phyloP scores from a whole-genome alignment of 2,329 filamentous ascomycete genomes.

The Microdochium trichocladiopsis region DNA sequence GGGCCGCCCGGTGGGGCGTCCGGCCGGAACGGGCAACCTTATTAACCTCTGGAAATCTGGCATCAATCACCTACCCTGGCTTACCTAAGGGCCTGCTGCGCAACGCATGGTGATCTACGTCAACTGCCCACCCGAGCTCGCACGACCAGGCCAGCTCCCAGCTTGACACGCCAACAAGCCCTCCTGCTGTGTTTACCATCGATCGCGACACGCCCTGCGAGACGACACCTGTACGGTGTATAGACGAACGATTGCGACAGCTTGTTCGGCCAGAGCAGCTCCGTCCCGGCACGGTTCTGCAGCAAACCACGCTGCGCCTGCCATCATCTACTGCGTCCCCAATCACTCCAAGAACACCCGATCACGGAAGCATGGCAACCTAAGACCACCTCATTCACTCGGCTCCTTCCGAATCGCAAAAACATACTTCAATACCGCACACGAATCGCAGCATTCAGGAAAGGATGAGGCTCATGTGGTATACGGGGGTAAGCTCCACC shows the following conservation, averaged over 20 bases:
- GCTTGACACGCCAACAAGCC: neutral
- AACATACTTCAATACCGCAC: neutral
- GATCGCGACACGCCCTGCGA: neutral
- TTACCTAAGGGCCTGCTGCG: neutral
- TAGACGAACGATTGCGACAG: too few relatives aligned
- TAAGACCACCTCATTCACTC: neutral
- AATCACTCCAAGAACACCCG: neutral
- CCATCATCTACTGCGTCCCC: neutral
- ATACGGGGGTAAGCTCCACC: constrained; percentile 45
- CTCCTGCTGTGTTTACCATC: too few relatives aligned
- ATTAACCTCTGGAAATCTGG: constrained; percentile 10
- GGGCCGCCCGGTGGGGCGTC: neutral
- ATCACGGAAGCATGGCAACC: neutral
- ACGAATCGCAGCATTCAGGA: constrained; percentile 5
- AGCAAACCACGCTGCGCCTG: neutral
- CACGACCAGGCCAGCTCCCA: neutral
- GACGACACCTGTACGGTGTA: too few relatives aligned
- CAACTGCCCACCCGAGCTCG: neutral
- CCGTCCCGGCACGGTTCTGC: too few relatives aligned
- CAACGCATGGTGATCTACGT: neutral
- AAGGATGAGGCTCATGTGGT: constrained; percentile 54
- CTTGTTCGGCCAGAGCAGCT: too few relatives aligned
- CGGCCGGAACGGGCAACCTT: neutral
- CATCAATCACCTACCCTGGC: constrained; percentile 9
- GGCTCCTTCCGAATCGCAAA: neutral